Evolutionary conservation across 2,329 filamentous ascomycete species (phyloP), one percentile per base, ranked within the genome.

Genomic region (Mariannaea sp.): DNA sequence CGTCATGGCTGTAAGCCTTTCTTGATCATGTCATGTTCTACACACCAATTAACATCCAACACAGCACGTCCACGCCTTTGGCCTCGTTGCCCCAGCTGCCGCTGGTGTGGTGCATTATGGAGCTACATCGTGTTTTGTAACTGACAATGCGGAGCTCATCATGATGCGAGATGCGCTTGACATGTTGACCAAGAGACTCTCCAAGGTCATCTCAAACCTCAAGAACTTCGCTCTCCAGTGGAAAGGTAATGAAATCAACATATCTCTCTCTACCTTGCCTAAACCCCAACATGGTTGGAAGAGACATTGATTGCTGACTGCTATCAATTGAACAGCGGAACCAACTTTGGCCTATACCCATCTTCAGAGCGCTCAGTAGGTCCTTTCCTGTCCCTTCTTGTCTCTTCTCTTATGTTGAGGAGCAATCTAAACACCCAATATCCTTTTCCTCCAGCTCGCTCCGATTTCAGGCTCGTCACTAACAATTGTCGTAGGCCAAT

Each of bases 51-150:
- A 26, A n/a, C 35, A 5, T 3, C 53, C 59, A 43, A 79, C 60
- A 27, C 29, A 66, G 60, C 85, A 89, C 66, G 87, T 93, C 41
- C 84, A 91, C 62, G 86, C 88, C 12, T 93, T 87, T 70, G 90
- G 89, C 3, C 73, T 81, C 60, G 85, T 81, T 55, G 89, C 89
- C 3, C 90, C 90, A 1, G 87, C 83, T 27, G 90, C 90, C 8
- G 89, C 88, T 12, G 89, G 89, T 27, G 89, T 94, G 63, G 93
- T 96, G 55, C 92, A 96, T 71, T 85, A 81, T 71, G 88, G 87
- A 8, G 51, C 51, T 5, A 57, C 51, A 4, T 44, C 38, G 17
- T 52, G 46, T 27, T 52, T 35, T 27, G 45, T 54, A 6, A 56
- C 53, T 4, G 48, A 56, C 30, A 56, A 56, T 59, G 80, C 86